These are phyloP conservation scores for Cardamine occulta DNA, from an alignment of 345 rosid genomes.

Conservation along the genomic window DNA sequence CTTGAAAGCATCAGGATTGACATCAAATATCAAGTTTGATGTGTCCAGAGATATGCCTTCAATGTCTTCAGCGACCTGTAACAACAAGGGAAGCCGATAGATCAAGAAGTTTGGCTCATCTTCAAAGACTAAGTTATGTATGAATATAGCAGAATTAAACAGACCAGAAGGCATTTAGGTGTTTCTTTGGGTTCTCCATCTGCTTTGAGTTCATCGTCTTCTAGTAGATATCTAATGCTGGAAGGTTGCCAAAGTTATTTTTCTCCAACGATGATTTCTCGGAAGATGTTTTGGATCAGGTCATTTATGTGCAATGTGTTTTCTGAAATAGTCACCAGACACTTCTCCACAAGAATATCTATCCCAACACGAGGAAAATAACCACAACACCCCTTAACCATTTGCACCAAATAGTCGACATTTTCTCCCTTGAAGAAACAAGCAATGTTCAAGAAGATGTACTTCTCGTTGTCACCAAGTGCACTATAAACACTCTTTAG, in stretches of 20 bases:
- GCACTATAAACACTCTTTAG: too few species aligned
- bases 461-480: neutral
- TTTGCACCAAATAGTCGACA: neutral
- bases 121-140: neutral
- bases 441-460: neutral
- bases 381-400: conserved; percentile 33
- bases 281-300: conserved; percentile 22
- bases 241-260: neutral
- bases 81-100: neutral
- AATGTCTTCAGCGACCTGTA: conserved; percentile 20
- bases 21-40: neutral
- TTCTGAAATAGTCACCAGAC: conserved; percentile 12
- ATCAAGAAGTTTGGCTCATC: neutral
- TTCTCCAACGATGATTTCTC: neutral
- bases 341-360: conserved; percentile 36
- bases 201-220: neutral
- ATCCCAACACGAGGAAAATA: neutral
- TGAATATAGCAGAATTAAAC: neutral
- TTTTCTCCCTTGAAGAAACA: conserved; percentile 5
- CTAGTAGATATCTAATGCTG: conserved; percentile 20
- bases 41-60: conserved; percentile 19
- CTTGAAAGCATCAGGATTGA: neutral
- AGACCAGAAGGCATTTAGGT: neutral
- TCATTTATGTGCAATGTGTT: neutral
- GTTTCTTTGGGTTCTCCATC: neutral